Base-by-base conservation (phyloP, 768 basidiomycete species). In the Trametes sanguinea region DNA sequence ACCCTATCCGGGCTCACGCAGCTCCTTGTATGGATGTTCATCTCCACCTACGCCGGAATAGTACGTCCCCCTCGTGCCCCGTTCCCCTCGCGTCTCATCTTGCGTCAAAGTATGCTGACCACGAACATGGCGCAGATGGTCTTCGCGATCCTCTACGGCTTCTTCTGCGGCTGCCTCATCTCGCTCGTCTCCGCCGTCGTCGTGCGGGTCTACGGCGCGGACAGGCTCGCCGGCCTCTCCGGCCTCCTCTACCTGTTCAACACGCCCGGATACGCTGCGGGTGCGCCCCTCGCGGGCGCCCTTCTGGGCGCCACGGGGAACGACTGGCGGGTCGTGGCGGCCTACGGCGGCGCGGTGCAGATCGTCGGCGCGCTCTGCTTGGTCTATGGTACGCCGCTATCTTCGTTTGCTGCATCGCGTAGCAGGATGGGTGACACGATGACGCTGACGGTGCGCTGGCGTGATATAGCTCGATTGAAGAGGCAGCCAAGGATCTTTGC, bases 111-210 rank as follows among this genome's bases (percentile, higher is more conserved):
- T 22, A 22, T 22, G 22, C 39, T 42, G 17, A 33, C 48, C 6
- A 14, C 35, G 10, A 13, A 10, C 52, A 5, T 14, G 7, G 13
- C 14, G 7, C 44, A 66, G 67, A 69, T 76, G 33, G 69, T 63
- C 9, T 74, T 75, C 60, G 68, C 73, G 14, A 64, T 75, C 13
- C n/a, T 75, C 11, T 72, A 73, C 54, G 76, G 76, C 11, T 67
- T 74, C 43, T 69, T 75, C 54, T 76, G 75, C 44, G 74, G 73
- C 16, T 74, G 74, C 65, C 75, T 74, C 63, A 64, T 76, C 44
- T 73, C 73, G 35, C 70, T 76, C 35, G 58, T 72, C 30, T 67
- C 75, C 37, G 73, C 75, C 10, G 74, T 76, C 29, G 65, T 53
- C 33, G 67, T 62, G 8, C 56, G 58, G 10, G 39, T 66, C 11